phyloP scores from a whole-genome alignment of 1,139 yeast genomes.

The Blastobotrys raffinosifermentans region DNA sequence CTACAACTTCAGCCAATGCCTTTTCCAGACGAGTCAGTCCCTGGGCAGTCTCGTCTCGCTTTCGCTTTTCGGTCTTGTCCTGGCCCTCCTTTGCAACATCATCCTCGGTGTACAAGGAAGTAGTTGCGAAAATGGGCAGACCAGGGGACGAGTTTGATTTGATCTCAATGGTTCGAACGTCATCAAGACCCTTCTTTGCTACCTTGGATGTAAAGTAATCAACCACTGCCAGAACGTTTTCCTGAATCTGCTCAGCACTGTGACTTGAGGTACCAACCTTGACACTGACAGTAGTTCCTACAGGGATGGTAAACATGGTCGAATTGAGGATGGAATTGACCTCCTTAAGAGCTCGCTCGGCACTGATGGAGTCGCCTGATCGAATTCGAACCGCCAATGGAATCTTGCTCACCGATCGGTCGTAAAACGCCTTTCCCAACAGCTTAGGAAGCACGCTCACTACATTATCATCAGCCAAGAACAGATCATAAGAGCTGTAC shows the following conservation, averaged over 20 bases:
- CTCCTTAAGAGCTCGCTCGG: constrained; percentile 50
- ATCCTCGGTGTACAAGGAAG: constrained; percentile 49
- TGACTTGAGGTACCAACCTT: constrained; percentile 55
- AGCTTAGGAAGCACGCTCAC: constrained; percentile 74
- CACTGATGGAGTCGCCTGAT: constrained; percentile 19
- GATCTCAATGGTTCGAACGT: constrained; percentile 55
- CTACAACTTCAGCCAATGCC: constrained; percentile 75
- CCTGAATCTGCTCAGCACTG: constrained; percentile 37
- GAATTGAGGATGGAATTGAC: constrained; percentile 53
- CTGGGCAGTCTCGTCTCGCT: constrained; percentile 28
- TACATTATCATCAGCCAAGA: constrained; percentile 78
- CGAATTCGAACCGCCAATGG: constrained; percentile 64
- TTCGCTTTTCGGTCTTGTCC: constrained; percentile 27
- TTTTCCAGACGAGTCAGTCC: constrained; percentile 59
- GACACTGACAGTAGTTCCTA: constrained; percentile 63
- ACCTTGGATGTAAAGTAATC: constrained; percentile 40
- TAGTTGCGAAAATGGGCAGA: constrained; percentile 71
- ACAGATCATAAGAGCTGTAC: constrained; percentile 47
- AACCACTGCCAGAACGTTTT: constrained; percentile 55
- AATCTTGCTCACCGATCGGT: constrained; percentile 44
- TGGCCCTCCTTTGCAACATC: constrained; percentile 31
- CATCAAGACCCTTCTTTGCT: constrained; percentile 35
- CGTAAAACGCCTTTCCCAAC: constrained; percentile 74
- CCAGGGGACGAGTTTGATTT: constrained; percentile 74
- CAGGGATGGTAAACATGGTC: constrained; percentile 62